Percentiles rank a stretch among this genome's conserved stretches.
These are phyloP conservation scores for Metschnikowia santaceciliae DNA, from an alignment of 805 yeast genomes.

Conservation along the genomic window DNA sequence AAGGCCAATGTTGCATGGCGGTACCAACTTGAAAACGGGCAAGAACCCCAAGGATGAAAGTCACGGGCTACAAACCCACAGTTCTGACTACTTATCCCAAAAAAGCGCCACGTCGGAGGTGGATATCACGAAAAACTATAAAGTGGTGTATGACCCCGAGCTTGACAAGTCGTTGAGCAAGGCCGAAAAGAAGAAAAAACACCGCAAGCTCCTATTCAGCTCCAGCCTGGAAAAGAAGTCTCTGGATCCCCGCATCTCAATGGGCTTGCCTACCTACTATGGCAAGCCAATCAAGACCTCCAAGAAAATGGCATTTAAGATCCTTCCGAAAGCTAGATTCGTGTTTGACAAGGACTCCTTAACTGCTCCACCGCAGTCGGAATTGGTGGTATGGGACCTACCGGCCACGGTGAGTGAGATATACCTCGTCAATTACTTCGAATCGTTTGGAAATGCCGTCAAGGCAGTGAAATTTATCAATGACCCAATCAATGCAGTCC, in stretches of 20 bases:
- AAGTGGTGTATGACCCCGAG: constrained; percentile 49
- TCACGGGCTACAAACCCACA: constrained; percentile 30
- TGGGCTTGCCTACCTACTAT: constrained; percentile 25
- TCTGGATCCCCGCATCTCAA: constrained; percentile 41
- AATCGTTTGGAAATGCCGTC: constrained; percentile 57
- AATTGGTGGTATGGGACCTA: constrained; percentile 65
- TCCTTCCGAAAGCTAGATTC: constrained; percentile 41
- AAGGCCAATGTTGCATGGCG: constrained; percentile 12
- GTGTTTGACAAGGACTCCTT: constrained; percentile 66
- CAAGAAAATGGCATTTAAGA: constrained; percentile 40
- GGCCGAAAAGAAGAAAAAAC: constrained; percentile 27
- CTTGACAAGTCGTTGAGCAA: constrained; percentile 32
- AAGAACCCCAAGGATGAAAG: constrained; percentile 28
- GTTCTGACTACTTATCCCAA: constrained; percentile 14
- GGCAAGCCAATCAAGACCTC: constrained; percentile 37
- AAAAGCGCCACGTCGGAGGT: constrained; percentile 8
- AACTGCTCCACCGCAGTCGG: constrained; percentile 70
- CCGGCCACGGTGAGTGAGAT: constrained; percentile 50
- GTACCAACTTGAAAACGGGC: constrained; percentile 34
- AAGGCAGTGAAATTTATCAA: constrained; percentile 53
- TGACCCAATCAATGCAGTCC: constrained; percentile 75
- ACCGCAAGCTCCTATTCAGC: constrained; percentile 39
- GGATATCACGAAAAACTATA: constrained; percentile 30
- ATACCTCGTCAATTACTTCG: constrained; percentile 48
- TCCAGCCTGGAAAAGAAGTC: constrained; percentile 19